Conservation (phyloP, 2,329 filamentous ascomycete species). For the Pseudocercospora eumusae region DNA sequence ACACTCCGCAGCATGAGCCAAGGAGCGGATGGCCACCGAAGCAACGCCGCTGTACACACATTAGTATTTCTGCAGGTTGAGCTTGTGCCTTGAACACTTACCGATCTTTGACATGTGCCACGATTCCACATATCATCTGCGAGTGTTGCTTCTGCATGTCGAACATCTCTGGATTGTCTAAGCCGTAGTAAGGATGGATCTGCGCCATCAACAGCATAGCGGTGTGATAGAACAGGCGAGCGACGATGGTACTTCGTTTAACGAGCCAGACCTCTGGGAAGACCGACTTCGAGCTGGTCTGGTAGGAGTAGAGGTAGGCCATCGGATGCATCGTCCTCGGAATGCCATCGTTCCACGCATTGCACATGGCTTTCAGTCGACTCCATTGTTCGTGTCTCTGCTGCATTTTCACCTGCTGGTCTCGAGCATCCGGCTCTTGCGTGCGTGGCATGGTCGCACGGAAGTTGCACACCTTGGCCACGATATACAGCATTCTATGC, state of each 20-base stretch:
- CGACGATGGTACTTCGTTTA: constrained; percentile 77
- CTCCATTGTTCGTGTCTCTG: constrained; percentile 75
- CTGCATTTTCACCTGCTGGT: constrained; percentile 65
- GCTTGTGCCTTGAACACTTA: constrained; percentile 36
- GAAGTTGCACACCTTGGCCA: constrained; percentile 85
- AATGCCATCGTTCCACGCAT: constrained; percentile 75
- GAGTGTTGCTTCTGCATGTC: constrained; percentile 72
- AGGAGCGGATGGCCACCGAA: constrained; percentile 74
- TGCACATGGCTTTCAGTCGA: constrained; percentile 74
- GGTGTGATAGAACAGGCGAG: constrained; percentile 85
- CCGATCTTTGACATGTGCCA: constrained; percentile 79
- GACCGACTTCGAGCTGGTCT: constrained; percentile 67
- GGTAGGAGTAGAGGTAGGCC: constrained; percentile 69
- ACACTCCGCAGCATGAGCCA: constrained; percentile 75
- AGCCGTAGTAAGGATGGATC: constrained; percentile 67
- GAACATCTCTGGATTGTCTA: constrained; percentile 67
- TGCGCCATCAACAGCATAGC: constrained; percentile 79
- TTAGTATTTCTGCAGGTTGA: constrained; percentile 19
- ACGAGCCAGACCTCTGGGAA: constrained; percentile 91
- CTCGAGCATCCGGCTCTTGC: constrained; percentile 54
- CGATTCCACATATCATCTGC: constrained; percentile 84
- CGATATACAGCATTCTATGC: constrained; percentile 82
- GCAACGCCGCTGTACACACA: constrained; percentile 61
- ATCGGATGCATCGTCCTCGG: constrained; percentile 87
- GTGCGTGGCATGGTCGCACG: constrained; percentile 67